Evolutionary conservation across 768 basidiomycete genomes (phyloP).

Genomic region (Mycena chlorophos): DNA sequence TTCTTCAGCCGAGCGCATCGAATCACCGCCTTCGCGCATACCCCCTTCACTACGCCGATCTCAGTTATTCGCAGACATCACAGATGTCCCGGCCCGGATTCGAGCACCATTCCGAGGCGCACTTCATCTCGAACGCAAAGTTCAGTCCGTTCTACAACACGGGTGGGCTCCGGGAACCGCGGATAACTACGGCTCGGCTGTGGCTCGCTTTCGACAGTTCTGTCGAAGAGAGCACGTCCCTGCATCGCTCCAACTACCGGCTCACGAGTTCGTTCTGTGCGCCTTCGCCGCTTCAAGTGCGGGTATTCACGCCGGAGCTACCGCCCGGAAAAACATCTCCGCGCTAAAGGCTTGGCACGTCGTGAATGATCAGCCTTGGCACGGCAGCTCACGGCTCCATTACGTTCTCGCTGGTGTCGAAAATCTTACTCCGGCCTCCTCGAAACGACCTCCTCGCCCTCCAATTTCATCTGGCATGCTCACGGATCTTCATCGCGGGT

Average conservation of each 20-base stretch:
- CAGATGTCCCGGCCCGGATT: constrained; percentile 18
- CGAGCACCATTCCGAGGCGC: neutral
- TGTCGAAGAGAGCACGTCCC: constrained; percentile 25
- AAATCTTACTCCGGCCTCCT: constrained; percentile 26
- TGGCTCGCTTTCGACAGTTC: constrained; percentile 19
- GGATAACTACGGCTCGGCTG: constrained; percentile 10
- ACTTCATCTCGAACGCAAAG: constrained; percentile 1
- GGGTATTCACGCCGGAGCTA: constrained; percentile 19
- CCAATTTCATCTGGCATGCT: constrained; percentile 28
- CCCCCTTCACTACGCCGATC: too few relatives aligned
- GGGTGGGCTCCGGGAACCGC: constrained; percentile 18
- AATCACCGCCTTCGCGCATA: too few relatives aligned
- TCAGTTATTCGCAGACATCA: too few relatives aligned
- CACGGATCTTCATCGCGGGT: constrained; percentile 7
- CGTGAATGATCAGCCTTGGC: constrained; percentile 27
- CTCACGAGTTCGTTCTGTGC: constrained; percentile 30
- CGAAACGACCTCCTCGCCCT: constrained; percentile 13
- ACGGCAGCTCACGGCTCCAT: constrained; percentile 17
- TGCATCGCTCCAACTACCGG: neutral
- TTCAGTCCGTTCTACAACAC: constrained; percentile 1
- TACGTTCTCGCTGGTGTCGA: constrained; percentile 26
- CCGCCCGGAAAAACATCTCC: constrained; percentile 24
- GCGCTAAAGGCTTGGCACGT: constrained; percentile 37
- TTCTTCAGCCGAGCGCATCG: too few relatives aligned
- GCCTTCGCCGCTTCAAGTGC: constrained; percentile 28